These are phyloP conservation scores for Cenchrus americanus DNA, from an alignment of 176 grass and related monocot genomes.

Conservation along the genomic window DNA sequence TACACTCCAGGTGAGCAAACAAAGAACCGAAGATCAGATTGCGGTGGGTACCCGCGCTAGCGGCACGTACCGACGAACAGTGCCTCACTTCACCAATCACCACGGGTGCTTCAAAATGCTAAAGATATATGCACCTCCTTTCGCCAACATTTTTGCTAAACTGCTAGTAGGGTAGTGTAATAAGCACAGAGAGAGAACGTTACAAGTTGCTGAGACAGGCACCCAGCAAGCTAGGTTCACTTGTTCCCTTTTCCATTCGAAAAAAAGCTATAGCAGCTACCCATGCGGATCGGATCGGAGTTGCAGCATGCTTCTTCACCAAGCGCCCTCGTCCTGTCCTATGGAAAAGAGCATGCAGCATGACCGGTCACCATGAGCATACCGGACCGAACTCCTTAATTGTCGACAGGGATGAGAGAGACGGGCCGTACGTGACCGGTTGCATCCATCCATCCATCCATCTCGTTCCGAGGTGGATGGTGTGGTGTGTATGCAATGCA, in stretches of 20 bases:
- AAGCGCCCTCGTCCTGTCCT: constrained; percentile 11
- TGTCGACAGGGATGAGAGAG: background rate
- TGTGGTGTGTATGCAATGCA: background rate
- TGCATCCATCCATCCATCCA: constrained; percentile 42
- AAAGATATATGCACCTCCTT: constrained; percentile 22
- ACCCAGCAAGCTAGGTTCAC: constrained; percentile 22
- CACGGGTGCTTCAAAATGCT: background rate
- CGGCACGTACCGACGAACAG: background rate
- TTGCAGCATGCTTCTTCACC: constrained; percentile 10
- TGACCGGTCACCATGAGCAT: background rate
- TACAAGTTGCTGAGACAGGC: constrained; percentile 25
- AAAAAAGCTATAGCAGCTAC: constrained; percentile 5
- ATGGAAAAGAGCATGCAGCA: background rate
- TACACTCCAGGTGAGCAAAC: background rate
- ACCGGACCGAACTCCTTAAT: background rate
- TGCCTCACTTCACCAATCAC: background rate
- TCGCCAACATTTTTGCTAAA: constrained; percentile 35
- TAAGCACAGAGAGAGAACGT: background rate
- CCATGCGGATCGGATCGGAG: background rate
- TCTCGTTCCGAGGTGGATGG: constrained; percentile 7
- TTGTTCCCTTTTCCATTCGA: background rate
- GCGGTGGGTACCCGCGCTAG: background rate
- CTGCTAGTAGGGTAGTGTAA: background rate
- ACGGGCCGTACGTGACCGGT: constrained; percentile 29
- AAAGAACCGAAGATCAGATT: background rate